These are phyloP conservation scores for Taphrina wiesneri DNA, from an alignment of 1,139 yeast genomes.

Conservation along the genomic window DNA sequence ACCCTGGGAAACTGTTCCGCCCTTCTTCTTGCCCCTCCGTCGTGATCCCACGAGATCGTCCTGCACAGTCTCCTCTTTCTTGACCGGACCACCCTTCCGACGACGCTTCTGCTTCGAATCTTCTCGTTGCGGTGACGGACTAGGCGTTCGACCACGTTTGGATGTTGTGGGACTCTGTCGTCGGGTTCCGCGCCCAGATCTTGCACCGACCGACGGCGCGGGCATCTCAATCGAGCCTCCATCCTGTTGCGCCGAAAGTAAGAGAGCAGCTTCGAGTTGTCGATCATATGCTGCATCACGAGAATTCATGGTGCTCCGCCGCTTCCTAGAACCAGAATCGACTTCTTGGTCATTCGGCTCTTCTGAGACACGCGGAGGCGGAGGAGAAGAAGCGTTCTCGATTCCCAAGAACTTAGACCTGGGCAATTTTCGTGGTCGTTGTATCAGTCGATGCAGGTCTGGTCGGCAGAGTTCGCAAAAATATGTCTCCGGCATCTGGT, in stretches of 20 bases:
- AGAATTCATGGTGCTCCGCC: constrained; percentile 46
- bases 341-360: neutral
- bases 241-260: constrained; percentile 28
- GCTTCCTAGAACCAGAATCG: constrained; percentile 36
- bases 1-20: neutral
- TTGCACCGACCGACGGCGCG: constrained; percentile 18
- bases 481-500: constrained; percentile 53
- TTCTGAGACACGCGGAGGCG: neutral
- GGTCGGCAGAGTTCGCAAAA: constrained; percentile 57
- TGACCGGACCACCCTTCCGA: constrained; percentile 11
- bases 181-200: constrained; percentile 23
- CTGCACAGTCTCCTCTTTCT: constrained; percentile 12
- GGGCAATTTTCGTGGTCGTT: constrained; percentile 12
- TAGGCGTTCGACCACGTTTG: constrained; percentile 29
- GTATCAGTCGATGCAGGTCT: constrained; percentile 44
- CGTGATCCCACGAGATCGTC: neutral
- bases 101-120: constrained; percentile 18
- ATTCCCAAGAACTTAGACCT: constrained; percentile 14
- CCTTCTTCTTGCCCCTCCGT: neutral
- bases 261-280: constrained; percentile 29
- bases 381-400: constrained; percentile 10
- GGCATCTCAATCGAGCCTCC: neutral
- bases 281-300: constrained; percentile 54
- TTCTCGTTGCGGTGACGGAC: constrained; percentile 20
- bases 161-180: constrained; percentile 13